Conservation (phyloP, 805 yeast species). For the Candida ortonii region DNA sequence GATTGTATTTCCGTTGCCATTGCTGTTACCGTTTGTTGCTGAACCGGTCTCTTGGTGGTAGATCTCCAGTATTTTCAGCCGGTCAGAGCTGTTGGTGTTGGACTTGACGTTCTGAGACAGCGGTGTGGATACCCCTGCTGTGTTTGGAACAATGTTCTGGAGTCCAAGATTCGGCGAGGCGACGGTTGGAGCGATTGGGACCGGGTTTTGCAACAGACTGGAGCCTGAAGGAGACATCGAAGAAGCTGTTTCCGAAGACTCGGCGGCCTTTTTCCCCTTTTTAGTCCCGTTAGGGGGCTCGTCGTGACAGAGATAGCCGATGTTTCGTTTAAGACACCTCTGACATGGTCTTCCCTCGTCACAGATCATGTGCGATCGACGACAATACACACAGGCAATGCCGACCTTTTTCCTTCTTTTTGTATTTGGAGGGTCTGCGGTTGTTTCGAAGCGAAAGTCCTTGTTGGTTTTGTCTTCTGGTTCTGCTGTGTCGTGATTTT, state of each 20-base stretch:
- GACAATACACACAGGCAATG: slow-evolving; percentile 84
- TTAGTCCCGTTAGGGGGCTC: slow-evolving; percentile 49
- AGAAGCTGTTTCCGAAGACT: slow-evolving; percentile 3
- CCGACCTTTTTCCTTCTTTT: slow-evolving; percentile 47
- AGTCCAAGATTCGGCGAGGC: slow-evolving; percentile 11
- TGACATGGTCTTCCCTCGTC: slow-evolving; percentile 75
- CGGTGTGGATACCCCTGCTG: slow-evolving; percentile 2
- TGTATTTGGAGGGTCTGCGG: too few relatives aligned
- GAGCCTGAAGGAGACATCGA: too few relatives aligned
- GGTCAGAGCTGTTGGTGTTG: slow-evolving; percentile 13
- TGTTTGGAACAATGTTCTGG: slow-evolving; percentile 5
- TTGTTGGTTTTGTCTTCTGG: too few relatives aligned
- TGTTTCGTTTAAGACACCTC: slow-evolving; percentile 81
- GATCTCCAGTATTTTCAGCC: slow-evolving; percentile 14
- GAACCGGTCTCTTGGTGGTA: slow-evolving; percentile 15
- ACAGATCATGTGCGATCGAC: slow-evolving; percentile 93
- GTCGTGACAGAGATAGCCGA: slow-evolving; percentile 83
- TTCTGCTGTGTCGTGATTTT: too few relatives aligned
- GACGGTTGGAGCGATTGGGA: slow-evolving; percentile 2
- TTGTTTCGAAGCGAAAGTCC: too few relatives aligned
- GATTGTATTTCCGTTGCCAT: background rate
- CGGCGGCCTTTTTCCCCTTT: slow-evolving; percentile 9
- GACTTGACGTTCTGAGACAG: too few relatives aligned
- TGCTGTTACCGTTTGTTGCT: slow-evolving; percentile 1
- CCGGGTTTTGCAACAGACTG: slow-evolving; percentile 2